A percentile compares a stretch with the other conserved stretches of the same genome.
phyloP scores from a whole-genome alignment of 495 filamentous ascomycete species.

The Chaetomium fimeti region DNA sequence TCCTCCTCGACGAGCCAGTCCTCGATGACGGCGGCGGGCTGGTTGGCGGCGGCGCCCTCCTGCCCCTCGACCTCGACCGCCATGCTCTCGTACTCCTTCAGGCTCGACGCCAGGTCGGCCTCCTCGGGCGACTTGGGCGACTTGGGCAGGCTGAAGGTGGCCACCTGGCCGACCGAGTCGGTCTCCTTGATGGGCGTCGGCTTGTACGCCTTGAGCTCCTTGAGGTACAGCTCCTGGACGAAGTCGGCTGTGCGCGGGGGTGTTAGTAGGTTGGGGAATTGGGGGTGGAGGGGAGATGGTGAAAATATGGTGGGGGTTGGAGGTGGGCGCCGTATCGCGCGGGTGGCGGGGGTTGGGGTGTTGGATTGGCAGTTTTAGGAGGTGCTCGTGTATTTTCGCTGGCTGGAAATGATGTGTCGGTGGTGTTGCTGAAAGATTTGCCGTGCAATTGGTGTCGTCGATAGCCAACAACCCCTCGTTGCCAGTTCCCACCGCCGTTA shows the following conservation, averaged over 20 bases:
- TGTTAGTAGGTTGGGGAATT: slow-evolving; percentile 8
- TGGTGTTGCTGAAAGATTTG: neutral
- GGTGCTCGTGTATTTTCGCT: neutral
- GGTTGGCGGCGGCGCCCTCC: slow-evolving; percentile 44
- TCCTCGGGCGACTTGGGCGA: slow-evolving; percentile 87
- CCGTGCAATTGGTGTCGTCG: slow-evolving; percentile 37
- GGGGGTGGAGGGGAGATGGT: neutral
- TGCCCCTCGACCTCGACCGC: slow-evolving; percentile 93
- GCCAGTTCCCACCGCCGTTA: slow-evolving; percentile 4
- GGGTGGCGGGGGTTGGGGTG: neutral
- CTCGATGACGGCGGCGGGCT: slow-evolving; percentile 42
- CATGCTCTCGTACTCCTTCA: slow-evolving; percentile 90
- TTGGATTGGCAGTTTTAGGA: neutral
- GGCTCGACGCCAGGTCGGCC: slow-evolving; percentile 79
- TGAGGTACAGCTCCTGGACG: slow-evolving; percentile 95
- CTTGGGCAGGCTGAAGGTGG: slow-evolving; percentile 77
- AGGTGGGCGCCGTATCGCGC: neutral
- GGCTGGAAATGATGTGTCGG: neutral
- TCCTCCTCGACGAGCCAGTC: slow-evolving; percentile 53
- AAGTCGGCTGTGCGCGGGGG: slow-evolving; percentile 66
- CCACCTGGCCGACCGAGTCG: slow-evolving; percentile 87
- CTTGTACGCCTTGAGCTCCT: slow-evolving; percentile 92
- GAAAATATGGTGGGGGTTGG: slow-evolving; percentile 1
- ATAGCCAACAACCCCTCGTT: neutral
- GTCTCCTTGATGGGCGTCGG: slow-evolving; percentile 73